Conservation (phyloP, 2,329 filamentous ascomycete genomes). For the Pseudocercospora ulei region DNA sequence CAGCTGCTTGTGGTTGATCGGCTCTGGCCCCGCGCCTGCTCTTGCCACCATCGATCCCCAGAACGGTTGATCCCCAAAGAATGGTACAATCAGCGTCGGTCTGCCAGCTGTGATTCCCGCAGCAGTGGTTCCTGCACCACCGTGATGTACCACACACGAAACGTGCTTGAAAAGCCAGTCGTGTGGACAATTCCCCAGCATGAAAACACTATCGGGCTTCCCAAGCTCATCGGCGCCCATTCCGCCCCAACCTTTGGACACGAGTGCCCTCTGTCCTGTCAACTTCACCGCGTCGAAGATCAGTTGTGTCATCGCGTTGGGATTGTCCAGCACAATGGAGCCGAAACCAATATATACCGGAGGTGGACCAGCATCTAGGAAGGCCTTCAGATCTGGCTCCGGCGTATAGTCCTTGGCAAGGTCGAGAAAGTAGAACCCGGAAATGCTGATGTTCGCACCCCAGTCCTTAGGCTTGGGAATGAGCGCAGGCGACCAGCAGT, state of each 20-base stretch:
- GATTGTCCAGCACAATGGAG: conserved; percentile 70
- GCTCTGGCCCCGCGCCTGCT: conserved; percentile 43
- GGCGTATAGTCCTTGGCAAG: conserved; percentile 58
- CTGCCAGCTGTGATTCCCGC: conserved; percentile 45
- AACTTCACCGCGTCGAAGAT: conserved; percentile 60
- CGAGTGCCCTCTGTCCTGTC: conserved; percentile 45
- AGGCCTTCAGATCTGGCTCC: conserved; percentile 53
- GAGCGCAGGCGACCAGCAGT: conserved; percentile 78
- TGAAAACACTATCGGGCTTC: conserved; percentile 40
- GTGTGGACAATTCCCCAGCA: conserved; percentile 49
- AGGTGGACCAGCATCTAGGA: conserved; percentile 58
- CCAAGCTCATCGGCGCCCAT: conserved; percentile 38
- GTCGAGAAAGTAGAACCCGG: conserved; percentile 68
- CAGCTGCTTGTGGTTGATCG: conserved; percentile 42
- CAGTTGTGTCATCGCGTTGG: conserved; percentile 57
- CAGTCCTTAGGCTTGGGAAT: conserved; percentile 74
- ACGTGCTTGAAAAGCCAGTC: conserved; percentile 52
- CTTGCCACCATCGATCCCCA: conserved; percentile 47
- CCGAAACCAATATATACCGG: conserved; percentile 78
- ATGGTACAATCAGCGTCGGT: conserved; percentile 49
- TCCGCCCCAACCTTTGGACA: conserved; percentile 49
- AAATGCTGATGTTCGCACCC: conserved; percentile 59
- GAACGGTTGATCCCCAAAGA: conserved; percentile 50
- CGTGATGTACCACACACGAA: conserved; percentile 49
- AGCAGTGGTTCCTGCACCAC: conserved; percentile 52